These are phyloP conservation scores for Enterocytospora artemiae DNA, from an alignment of 371 early-diverging fungal species.

Conservation along the genomic window DNA sequence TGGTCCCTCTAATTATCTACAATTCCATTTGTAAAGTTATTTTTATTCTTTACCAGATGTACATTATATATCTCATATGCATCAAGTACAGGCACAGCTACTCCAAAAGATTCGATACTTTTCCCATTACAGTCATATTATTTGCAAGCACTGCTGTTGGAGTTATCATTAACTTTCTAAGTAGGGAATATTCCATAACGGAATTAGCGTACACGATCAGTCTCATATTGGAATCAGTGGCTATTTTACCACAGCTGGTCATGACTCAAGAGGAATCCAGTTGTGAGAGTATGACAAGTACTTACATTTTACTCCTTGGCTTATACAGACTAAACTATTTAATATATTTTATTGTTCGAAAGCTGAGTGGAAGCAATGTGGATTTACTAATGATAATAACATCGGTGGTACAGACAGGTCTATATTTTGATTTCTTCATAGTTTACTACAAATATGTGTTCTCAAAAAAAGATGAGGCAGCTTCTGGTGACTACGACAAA, in stretches of 20 bases:
- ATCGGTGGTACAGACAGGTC: conserved; percentile 79
- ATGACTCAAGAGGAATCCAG: conserved; percentile 85
- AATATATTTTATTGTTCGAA: conserved; percentile 75
- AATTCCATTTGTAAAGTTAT: conserved; percentile 84
- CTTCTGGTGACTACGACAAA: not conserved
- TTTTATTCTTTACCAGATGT: conserved; percentile 71
- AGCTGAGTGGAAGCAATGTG: conserved; percentile 54
- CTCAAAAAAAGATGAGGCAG: not conserved
- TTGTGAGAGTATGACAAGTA: conserved; percentile 90
- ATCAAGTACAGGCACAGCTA: conserved; percentile 73
- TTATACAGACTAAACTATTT: conserved; percentile 85
- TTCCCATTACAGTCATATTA: conserved; percentile 58
- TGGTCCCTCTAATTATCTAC: conserved; percentile 61
- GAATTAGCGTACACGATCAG: conserved; percentile 75
- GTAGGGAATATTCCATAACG: conserved; percentile 40
- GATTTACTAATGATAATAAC: conserved; percentile 65
- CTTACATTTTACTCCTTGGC: conserved; percentile 89
- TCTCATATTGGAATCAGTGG: conserved; percentile 83
- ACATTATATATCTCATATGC: conserved; percentile 80
- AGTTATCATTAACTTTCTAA: conserved; percentile 31
- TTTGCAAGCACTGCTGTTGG: conserved; percentile 55
- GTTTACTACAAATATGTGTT: conserved; percentile 65
- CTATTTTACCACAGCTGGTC: conserved; percentile 92
- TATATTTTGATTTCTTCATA: conserved; percentile 92
- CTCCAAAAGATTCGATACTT: conserved; percentile 75